These are phyloP conservation scores for Cenchrus purpureus DNA, from an alignment of 176 grass and related monocot species.

Conservation along the genomic window DNA sequence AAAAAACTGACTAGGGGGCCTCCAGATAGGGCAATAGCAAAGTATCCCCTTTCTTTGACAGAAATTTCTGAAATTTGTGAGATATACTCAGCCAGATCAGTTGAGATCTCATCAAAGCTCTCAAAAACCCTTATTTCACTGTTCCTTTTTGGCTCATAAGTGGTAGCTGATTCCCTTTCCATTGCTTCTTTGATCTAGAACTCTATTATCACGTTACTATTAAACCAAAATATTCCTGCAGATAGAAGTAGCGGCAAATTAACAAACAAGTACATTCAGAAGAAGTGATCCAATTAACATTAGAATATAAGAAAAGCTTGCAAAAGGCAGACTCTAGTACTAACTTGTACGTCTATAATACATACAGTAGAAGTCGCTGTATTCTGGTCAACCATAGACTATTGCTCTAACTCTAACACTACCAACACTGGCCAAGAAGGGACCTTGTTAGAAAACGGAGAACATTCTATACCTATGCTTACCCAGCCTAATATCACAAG, in stretches of 20 bases:
- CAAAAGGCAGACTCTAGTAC: neutral
- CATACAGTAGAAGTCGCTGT: slow-evolving; percentile 18
- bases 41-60: slow-evolving; percentile 95
- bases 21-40: slow-evolving; percentile 87
- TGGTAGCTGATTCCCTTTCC: slow-evolving; percentile 59
- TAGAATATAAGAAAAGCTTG: slow-evolving; percentile 24
- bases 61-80: slow-evolving; percentile 90
- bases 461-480: too few relatives aligned
- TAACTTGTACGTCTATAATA: slow-evolving; percentile 8
- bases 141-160: slow-evolving; percentile 61
- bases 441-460: slow-evolving; percentile 13
- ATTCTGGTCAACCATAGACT: neutral
- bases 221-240: slow-evolving; percentile 48
- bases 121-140: slow-evolving; percentile 86
- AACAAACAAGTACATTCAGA: slow-evolving; percentile 29
- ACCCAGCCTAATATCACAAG: too few relatives aligned
- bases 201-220: slow-evolving; percentile 37
- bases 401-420: neutral
- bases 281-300: slow-evolving; percentile 29
- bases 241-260: slow-evolving; percentile 37
- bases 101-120: slow-evolving; percentile 75
- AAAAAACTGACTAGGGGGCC: slow-evolving; percentile 70
- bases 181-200: slow-evolving; percentile 33
- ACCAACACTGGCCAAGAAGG: neutral
- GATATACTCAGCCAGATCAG: slow-evolving; percentile 88